Conservation (phyloP, 2,329 filamentous ascomycete species). For the Zelopaecilomyces penicillatus region DNA sequence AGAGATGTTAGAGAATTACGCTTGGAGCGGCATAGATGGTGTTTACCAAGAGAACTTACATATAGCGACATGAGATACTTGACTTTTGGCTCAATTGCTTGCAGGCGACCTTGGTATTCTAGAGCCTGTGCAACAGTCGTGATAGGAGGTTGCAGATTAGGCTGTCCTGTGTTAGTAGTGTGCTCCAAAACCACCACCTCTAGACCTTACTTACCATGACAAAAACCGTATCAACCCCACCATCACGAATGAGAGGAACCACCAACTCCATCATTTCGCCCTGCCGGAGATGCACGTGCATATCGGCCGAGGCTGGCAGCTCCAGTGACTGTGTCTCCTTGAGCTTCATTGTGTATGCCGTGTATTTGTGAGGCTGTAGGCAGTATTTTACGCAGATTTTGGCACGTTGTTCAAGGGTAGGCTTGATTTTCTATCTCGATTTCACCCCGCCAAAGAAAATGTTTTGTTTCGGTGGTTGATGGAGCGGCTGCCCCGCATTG, state of each 20-base stretch:
- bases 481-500: no score
- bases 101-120: constrained; percentile 55
- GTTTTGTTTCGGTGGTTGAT: no score
- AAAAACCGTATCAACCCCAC: constrained; percentile 57
- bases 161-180: no score
- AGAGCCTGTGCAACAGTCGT: constrained; percentile 51
- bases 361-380: not conserved
- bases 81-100: constrained; percentile 52
- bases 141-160: constrained; percentile 38
- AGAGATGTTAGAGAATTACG: not conserved
- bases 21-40: not conserved
- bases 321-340: constrained; percentile 32
- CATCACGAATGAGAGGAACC: constrained; percentile 42
- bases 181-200: no score
- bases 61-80: constrained; percentile 69
- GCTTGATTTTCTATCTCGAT: no score
- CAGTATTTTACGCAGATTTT: no score
- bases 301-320: constrained; percentile 57
- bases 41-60: constrained; percentile 19
- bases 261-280: constrained; percentile 54
- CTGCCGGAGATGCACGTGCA: constrained; percentile 65
- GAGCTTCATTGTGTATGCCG: constrained; percentile 23
- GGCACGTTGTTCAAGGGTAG: no score
- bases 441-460: no score
- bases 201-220: no score